Percentiles rank a stretch among this genome's conserved stretches.
These are phyloP conservation scores for Clavispora santaluciae DNA, from an alignment of 805 yeast species.

Conservation along the genomic window DNA sequence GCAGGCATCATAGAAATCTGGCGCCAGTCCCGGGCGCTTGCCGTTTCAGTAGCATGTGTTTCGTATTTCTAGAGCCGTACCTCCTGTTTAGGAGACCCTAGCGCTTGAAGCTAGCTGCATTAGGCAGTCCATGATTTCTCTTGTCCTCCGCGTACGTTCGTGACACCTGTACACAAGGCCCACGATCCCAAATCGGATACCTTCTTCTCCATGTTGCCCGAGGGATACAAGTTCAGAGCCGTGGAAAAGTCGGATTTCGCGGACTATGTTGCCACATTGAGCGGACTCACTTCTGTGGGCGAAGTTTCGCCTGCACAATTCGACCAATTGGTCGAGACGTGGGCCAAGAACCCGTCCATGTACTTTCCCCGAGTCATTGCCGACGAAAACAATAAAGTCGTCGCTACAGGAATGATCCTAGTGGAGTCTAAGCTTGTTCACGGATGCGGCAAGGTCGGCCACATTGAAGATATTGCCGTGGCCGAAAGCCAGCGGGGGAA, in stretches of 20 bases:
- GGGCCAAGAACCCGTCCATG: constrained; percentile 49
- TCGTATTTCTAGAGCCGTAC: too few species aligned
- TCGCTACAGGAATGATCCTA: constrained; percentile 79
- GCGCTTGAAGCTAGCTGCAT: too few species aligned
- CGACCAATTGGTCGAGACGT: constrained; percentile 46
- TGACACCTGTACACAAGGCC: background rate
- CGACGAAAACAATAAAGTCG: constrained; percentile 48
- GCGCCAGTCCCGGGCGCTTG: too few species aligned
- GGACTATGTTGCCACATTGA: constrained; percentile 57
- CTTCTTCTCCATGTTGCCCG: constrained; percentile 37
- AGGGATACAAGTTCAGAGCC: constrained; percentile 64
- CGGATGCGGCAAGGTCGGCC: constrained; percentile 81
- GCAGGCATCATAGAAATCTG: too few species aligned
- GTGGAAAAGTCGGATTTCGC: constrained; percentile 51
- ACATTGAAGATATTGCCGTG: constrained; percentile 92
- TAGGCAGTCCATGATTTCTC: too few species aligned
- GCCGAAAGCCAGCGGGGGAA: constrained; percentile 73
- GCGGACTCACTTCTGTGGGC: constrained; percentile 81
- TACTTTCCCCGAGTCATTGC: constrained; percentile 71
- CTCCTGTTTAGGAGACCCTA: too few species aligned
- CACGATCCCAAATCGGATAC: background rate
- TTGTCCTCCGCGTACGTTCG: too few species aligned
- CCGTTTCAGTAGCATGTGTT: too few species aligned
- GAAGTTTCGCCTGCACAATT: constrained; percentile 51
- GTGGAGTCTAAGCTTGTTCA: constrained; percentile 84